Conservation (phyloP, 1,139 yeast genomes). For the Nadsonia commutata region DNA sequence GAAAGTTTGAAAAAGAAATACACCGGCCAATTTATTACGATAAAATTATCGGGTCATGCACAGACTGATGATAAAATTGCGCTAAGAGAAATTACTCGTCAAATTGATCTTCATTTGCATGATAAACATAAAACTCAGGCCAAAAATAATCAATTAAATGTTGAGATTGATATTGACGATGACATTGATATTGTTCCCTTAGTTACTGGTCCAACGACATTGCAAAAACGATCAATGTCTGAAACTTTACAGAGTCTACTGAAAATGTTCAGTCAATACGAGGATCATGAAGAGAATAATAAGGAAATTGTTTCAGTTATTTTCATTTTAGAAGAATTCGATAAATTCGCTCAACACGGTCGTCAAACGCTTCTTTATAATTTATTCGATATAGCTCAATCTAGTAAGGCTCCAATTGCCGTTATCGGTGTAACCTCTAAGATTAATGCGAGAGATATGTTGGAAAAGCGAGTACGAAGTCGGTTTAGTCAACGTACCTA, state of each 20-base stretch:
- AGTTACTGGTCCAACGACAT: constrained; percentile 5
- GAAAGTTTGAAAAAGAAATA: constrained; percentile 28
- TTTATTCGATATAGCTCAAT: constrained; percentile 69
- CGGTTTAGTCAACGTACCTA: constrained; percentile 74
- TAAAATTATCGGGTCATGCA: constrained; percentile 53
- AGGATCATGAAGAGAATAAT: constrained; percentile 20
- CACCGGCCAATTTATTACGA: constrained; percentile 35
- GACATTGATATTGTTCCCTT: background rate
- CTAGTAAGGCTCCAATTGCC: constrained; percentile 56
- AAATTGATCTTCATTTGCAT: constrained; percentile 40
- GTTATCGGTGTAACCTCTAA: constrained; percentile 71
- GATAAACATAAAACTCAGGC: constrained; percentile 7
- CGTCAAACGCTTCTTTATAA: constrained; percentile 80
- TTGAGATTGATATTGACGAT: background rate
- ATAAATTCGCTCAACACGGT: constrained; percentile 43
- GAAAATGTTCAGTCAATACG: constrained; percentile 25
- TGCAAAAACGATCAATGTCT: constrained; percentile 24
- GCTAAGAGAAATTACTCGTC: constrained; percentile 72
- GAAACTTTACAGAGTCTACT: constrained; percentile 39
- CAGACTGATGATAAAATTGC: constrained; percentile 72
- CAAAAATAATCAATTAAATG: background rate
- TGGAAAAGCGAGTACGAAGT: constrained; percentile 84
- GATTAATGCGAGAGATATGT: constrained; percentile 57
- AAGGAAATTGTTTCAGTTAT: constrained; percentile 40
- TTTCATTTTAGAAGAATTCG: constrained; percentile 75